Percentiles rank a stretch among this genome's conserved stretches.
Evolutionary conservation across 225 moss, liverwort and hornwort species (phyloP).

Genomic region (Lunularia cruciata): DNA sequence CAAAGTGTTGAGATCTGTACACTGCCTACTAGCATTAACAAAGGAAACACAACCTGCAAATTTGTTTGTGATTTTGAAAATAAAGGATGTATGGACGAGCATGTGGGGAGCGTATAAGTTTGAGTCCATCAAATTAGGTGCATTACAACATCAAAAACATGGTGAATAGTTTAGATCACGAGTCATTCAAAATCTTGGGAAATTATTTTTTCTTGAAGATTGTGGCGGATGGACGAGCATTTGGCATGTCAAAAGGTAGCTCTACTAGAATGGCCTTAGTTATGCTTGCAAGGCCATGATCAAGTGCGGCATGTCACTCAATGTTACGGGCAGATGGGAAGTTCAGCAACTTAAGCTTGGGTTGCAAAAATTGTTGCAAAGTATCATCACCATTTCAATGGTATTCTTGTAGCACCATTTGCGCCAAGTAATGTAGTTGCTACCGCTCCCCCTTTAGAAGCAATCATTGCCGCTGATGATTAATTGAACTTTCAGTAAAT

Average conservation of each 20-base stretch:
- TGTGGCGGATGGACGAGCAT: neutral
- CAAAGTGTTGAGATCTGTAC: neutral
- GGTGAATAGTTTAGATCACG: neutral
- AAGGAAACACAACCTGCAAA: neutral
- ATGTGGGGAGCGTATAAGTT: neutral
- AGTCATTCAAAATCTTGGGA: neutral
- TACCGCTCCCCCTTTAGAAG: too few relatives aligned
- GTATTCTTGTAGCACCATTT: too few relatives aligned
- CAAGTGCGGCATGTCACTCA: neutral
- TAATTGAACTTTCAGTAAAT: too few relatives aligned
- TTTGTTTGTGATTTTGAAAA: neutral
- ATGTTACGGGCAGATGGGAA: neutral
- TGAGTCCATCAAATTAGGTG: neutral
- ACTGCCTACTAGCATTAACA: neutral
- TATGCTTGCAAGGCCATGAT: constrained; percentile 1
- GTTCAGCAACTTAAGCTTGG: neutral
- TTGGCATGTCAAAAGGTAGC: neutral
- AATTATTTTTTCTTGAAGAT: neutral
- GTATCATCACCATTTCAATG: neutral
- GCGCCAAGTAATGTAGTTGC: too few relatives aligned
- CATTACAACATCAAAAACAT: neutral
- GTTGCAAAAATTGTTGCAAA: neutral
- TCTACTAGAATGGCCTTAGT: neutral
- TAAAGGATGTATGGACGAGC: neutral
- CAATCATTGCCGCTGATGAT: too few relatives aligned